Evolutionary conservation across 805 yeast genomes (phyloP).

Genomic region (Candida schatavii): DNA sequence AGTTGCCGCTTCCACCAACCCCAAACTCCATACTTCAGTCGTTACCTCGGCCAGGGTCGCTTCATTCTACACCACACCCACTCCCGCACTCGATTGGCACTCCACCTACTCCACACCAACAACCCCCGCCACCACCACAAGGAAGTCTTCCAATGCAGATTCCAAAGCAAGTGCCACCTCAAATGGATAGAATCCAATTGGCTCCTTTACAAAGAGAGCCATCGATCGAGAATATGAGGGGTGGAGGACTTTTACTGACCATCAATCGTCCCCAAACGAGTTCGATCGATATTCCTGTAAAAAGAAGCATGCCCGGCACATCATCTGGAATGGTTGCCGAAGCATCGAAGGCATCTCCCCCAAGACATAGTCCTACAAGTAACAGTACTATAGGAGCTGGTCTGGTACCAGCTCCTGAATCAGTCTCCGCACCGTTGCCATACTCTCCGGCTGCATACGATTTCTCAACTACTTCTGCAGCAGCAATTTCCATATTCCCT

Average conservation of each 20-base stretch:
- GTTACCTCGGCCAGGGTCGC: background rate
- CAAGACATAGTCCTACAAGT: too few relatives aligned
- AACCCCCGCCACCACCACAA: constrained; percentile 3
- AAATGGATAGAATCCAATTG: background rate
- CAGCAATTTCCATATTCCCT: background rate
- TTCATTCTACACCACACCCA: background rate
- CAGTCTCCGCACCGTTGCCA: background rate
- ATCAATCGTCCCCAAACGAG: too few relatives aligned
- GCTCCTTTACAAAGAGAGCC: background rate
- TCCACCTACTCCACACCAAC: background rate
- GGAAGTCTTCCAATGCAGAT: background rate
- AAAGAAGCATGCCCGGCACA: background rate
- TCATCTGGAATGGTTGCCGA: background rate
- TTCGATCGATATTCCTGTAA: too few relatives aligned
- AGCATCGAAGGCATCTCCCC: background rate
- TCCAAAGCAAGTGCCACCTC: constrained; percentile 1
- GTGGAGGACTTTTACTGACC: too few relatives aligned
- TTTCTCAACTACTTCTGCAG: background rate
- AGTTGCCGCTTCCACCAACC: constrained; percentile 6
- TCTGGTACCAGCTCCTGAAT: too few relatives aligned
- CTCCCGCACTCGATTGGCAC: background rate
- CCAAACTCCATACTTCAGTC: background rate
- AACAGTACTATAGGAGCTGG: too few relatives aligned
- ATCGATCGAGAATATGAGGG: background rate
- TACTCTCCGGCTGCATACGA: background rate